Evolutionary conservation across 1,284 basidiomycete species (phyloP).

Genomic region (Phellinidium pouzarii): DNA sequence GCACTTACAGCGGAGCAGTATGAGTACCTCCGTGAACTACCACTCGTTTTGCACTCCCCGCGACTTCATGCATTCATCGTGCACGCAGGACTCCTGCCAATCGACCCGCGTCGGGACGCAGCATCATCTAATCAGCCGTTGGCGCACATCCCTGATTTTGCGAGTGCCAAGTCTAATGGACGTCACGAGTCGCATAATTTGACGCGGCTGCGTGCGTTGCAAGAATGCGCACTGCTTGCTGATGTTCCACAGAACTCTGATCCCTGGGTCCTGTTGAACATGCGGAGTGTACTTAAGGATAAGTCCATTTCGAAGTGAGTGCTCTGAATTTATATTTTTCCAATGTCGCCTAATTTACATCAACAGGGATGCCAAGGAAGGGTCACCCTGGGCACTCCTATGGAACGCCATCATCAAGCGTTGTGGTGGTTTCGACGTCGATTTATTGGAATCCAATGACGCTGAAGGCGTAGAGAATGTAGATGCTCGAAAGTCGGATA

Average conservation of each 20-base stretch:
- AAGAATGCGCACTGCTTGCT: conserved; percentile 54
- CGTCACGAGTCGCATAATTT: conserved; percentile 19
- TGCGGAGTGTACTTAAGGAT: conserved; percentile 56
- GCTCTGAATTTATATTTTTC: not conserved
- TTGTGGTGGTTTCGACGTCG: conserved; percentile 49
- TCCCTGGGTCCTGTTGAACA: conserved; percentile 72
- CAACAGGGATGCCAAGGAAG: conserved; percentile 38
- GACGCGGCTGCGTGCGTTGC: conserved; percentile 35
- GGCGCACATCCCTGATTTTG: conserved; percentile 46
- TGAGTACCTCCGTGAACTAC: conserved; percentile 62
- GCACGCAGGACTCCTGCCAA: conserved; percentile 77
- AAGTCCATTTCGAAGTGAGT: conserved; percentile 44
- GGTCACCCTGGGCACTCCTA: conserved; percentile 64
- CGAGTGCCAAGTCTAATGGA: conserved; percentile 2
- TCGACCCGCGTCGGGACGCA: conserved; percentile 48
- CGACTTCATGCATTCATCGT: conserved; percentile 71
- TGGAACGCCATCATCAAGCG: conserved; percentile 68
- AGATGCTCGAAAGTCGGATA: conserved; percentile 4
- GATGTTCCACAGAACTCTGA: conserved; percentile 68
- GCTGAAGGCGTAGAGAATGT: not conserved
- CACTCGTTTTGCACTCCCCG: conserved; percentile 72
- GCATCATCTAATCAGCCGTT: conserved; percentile 58
- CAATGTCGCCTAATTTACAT: not conserved
- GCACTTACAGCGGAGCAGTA: conserved; percentile 54
- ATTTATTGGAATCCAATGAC: conserved; percentile 9